A percentile compares a stretch with the other conserved stretches of the same genome.
Conservation (phyloP, 495 filamentous ascomycete genomes). For the Glonium stellatum region DNA sequence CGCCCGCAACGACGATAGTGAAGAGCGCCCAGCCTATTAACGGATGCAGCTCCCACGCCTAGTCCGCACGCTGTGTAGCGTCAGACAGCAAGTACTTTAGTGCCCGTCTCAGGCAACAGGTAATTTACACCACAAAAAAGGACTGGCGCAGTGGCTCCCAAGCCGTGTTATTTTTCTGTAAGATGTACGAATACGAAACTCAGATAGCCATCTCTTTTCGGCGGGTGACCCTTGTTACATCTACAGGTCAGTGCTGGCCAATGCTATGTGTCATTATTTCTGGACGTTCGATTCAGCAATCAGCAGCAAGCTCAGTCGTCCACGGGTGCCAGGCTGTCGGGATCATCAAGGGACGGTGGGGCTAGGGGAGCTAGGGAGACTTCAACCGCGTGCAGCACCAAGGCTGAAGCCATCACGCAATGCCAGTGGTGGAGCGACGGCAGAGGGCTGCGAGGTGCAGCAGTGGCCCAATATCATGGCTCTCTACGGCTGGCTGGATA, state of each 20-base stretch:
- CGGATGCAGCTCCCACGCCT: background rate
- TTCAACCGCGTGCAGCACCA: background rate
- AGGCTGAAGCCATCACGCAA: background rate
- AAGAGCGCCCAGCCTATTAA: background rate
- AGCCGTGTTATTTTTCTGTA: background rate
- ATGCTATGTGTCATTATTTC: background rate
- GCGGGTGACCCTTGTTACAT: background rate
- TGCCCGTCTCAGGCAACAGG: background rate
- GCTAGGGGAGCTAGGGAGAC: too few species aligned
- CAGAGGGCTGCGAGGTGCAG: background rate
- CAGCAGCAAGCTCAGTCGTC: background rate
- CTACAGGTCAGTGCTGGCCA: background rate
- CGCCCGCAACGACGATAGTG: background rate
- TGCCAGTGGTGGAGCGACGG: constrained; percentile 6
- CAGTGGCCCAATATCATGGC: background rate
- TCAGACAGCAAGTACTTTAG: background rate
- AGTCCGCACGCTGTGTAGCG: background rate
- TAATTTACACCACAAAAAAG: background rate
- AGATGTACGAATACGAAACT: background rate
- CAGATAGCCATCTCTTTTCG: background rate
- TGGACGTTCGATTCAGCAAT: background rate
- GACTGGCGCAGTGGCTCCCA: background rate
- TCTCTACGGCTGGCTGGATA: background rate
- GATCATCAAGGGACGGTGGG: too few species aligned
- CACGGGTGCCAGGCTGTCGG: background rate